These are phyloP conservation scores for Saccharomycopsis babjevae DNA, from an alignment of 805 yeast genomes.

Conservation along the genomic window DNA sequence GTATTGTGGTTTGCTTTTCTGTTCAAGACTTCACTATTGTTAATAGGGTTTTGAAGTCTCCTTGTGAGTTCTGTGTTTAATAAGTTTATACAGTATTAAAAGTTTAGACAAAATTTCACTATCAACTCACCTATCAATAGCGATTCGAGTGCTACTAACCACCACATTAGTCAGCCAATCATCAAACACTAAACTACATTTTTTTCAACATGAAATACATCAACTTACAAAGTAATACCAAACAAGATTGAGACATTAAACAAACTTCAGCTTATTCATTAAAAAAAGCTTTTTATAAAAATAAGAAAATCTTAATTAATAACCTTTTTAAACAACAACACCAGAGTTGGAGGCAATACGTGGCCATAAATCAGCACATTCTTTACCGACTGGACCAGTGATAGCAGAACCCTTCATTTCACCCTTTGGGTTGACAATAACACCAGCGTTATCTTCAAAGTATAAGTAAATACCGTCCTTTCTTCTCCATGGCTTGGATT, in stretches of 20 bases:
- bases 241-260: conserved; percentile 7
- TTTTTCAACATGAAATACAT: background rate
- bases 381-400: conserved; percentile 99
- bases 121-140: too few species aligned
- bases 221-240: background rate
- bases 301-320: background rate
- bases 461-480: conserved; percentile 99
- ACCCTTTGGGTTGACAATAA: conserved; percentile 99
- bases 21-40: too few species aligned
- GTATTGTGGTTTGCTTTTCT: too few species aligned
- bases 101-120: too few species aligned
- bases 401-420: conserved; percentile 99
- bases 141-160: background rate
- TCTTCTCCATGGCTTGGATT: conserved; percentile 99
- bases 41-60: too few species aligned
- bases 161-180: too few species aligned
- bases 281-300: conserved; percentile 2
- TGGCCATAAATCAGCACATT: conserved; percentile 99
- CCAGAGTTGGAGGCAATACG: conserved; percentile 99
- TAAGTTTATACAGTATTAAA: too few species aligned
- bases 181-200: background rate
- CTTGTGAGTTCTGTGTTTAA: too few species aligned
- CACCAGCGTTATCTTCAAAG: conserved; percentile 99
- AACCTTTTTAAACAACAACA: conserved; percentile 82
- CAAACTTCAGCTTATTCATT: conserved; percentile 9